Base-by-base conservation (phyloP, 1,284 basidiomycete genomes). In the Leucoagaricus sp. region DNA sequence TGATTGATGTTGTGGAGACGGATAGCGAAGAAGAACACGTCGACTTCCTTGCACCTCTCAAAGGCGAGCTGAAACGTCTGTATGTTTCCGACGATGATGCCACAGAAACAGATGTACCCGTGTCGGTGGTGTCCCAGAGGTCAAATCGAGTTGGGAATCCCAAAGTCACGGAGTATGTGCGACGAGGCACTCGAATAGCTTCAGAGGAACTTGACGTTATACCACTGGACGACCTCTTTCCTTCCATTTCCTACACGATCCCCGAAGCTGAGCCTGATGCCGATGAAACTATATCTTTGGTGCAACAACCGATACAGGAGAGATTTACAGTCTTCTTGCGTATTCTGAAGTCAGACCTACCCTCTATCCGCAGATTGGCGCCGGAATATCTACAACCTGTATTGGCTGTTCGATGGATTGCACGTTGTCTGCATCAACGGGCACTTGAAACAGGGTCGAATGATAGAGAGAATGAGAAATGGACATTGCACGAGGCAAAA, bases 181-280 rank as follows among this genome's bases (percentile, higher is more conserved):
- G 93, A 15, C 83, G 87, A 26, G 90, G 91, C 3, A 82, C 83
- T 1, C 79, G 87, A 33, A 75, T 90, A 55, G 82, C 81, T 3
- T 67, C 81, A 19, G 85, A 88, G 59, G 73, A 75, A n/a, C 74
- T 91, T 6, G 55, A 60, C 0, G 82, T 91, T 4, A 74, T 74
- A 13, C 66, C 79, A 4, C 64, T 90, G 7, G 58, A 69, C 19
- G 72, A 76, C 8, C 68, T 89, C 10, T 68, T 87, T 17, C 63
- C 67, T 5, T 74, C 74, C 1, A 61, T 81, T 58, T 61, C 72
- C 38, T 65, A 71, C 59, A 40, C 67, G 13, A 63, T 62, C 26
- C 63, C 69, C 40, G 65, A 69, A 33, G 58, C 64, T 29, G 63
- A 71, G 13, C 60, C 65, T 36, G 67, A 67, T 40, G 61, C 66